Conservation (phyloP, 2,329 filamentous ascomycete species). For the Rugonectria rugulosa region DNA sequence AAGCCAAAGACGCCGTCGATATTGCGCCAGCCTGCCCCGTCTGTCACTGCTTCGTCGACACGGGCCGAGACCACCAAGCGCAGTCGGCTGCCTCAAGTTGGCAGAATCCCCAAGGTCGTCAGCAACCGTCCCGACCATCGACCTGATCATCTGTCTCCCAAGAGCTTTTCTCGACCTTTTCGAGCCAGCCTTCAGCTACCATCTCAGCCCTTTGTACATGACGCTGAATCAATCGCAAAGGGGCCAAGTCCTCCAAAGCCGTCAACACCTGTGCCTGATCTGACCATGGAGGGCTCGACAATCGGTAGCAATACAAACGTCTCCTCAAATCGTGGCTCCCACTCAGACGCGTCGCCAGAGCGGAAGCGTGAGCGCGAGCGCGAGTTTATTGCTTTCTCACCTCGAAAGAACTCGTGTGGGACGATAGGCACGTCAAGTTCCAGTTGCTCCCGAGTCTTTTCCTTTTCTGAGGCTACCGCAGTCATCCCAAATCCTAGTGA, state of each 20-base stretch:
- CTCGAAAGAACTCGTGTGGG: slow-evolving; percentile 74
- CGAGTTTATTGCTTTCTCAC: slow-evolving; percentile 79
- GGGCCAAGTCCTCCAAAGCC: slow-evolving; percentile 55
- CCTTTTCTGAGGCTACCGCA: slow-evolving; percentile 69
- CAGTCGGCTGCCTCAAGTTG: slow-evolving; percentile 80
- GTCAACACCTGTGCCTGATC: slow-evolving; percentile 48
- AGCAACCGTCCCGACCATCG: slow-evolving; percentile 65
- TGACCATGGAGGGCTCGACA: slow-evolving; percentile 46
- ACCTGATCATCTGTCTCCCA: slow-evolving; percentile 65
- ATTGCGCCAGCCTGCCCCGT: neutral
- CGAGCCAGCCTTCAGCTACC: slow-evolving; percentile 55
- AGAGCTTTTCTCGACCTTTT: slow-evolving; percentile 89
- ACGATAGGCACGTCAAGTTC: slow-evolving; percentile 57
- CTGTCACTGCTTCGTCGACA: neutral
- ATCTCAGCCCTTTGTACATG: slow-evolving; percentile 39
- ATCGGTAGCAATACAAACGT: slow-evolving; percentile 42
- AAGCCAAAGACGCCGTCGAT: slow-evolving; percentile 17
- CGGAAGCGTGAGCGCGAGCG: slow-evolving; percentile 44
- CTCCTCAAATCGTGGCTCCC: slow-evolving; percentile 41
- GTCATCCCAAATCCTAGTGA: slow-evolving; percentile 68
- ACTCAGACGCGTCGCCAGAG: slow-evolving; percentile 42
- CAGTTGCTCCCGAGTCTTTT: slow-evolving; percentile 70
- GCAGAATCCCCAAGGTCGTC: slow-evolving; percentile 84
- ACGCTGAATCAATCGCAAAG: slow-evolving; percentile 54
- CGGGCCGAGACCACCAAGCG: slow-evolving; percentile 30